Conservation (phyloP, 208 protist genomes). For the Wallacemonas sp. region DNA sequence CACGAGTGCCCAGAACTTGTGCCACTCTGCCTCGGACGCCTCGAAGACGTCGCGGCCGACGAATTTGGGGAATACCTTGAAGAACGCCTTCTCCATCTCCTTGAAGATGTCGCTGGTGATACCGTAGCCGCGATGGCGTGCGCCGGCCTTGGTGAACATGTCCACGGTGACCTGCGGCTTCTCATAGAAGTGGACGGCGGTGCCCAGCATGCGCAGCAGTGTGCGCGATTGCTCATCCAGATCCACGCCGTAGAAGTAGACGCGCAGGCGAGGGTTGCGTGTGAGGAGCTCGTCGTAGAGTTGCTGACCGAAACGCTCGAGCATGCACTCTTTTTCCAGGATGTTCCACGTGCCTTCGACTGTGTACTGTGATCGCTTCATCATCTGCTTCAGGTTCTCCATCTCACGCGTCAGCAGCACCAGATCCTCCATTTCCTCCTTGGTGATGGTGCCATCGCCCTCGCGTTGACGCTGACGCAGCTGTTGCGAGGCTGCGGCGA, state of each 20-base stretch:
- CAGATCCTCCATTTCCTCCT: constrained; percentile 60
- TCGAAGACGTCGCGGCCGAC: constrained; percentile 61
- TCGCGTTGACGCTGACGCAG: constrained; percentile 50
- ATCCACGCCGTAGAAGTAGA: constrained; percentile 67
- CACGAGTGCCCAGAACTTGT: constrained; percentile 57
- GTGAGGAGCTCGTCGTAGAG: constrained; percentile 67
- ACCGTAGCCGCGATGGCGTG: constrained; percentile 68
- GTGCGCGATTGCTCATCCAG: constrained; percentile 58
- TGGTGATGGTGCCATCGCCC: constrained; percentile 32
- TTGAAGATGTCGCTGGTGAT: constrained; percentile 48
- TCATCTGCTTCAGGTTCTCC: constrained; percentile 56
- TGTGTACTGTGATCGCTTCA: constrained; percentile 54
- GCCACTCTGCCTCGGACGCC: constrained; percentile 58
- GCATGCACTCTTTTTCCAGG: constrained; percentile 47
- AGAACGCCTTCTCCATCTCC: constrained; percentile 65
- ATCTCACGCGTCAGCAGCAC: constrained; percentile 62
- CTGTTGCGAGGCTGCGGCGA: constrained; percentile 33
- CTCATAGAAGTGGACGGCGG: constrained; percentile 68
- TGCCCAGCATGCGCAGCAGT: constrained; percentile 63
- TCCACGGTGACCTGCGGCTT: constrained; percentile 57
- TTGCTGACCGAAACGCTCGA: constrained; percentile 57
- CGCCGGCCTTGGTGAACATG: constrained; percentile 66
- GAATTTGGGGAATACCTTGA: constrained; percentile 74
- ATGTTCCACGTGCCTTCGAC: constrained; percentile 68
- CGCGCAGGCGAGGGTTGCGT: constrained; percentile 41